phyloP scores from a whole-genome alignment of 225 moss, liverwort and hornwort species.

The Rhytidiadelphus loreus region DNA sequence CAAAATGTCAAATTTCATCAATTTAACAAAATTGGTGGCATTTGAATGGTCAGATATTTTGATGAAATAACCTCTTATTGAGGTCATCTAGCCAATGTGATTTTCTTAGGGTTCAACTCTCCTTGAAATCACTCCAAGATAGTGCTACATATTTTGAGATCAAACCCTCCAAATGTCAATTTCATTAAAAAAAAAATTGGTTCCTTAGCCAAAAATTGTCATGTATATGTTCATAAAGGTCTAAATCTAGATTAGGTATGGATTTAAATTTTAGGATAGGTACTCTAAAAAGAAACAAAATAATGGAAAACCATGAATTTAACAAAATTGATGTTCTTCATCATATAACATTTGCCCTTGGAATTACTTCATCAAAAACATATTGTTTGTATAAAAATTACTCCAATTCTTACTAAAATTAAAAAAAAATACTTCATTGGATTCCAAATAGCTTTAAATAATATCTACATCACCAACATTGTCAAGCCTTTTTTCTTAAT shows the following conservation, averaged over 20 bases:
- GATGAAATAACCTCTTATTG: not conserved
- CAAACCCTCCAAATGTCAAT: not conserved
- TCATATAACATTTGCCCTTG: not conserved
- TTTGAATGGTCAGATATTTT: not conserved
- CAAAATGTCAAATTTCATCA: not conserved
- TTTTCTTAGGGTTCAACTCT: not conserved
- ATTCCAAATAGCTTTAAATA: not conserved
- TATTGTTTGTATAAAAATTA: not conserved
- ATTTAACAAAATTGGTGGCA: not conserved
- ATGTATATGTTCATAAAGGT: not conserved
- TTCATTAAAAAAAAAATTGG: accelerated
- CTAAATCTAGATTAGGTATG: accelerated
- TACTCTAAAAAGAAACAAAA: accelerated
- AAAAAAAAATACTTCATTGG: not conserved
- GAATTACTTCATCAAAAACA: not conserved
- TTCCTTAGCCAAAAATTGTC: accelerated
- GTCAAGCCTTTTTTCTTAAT: accelerated
- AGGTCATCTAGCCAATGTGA: not conserved
- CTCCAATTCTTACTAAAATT: not conserved
- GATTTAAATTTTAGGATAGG: accelerated
- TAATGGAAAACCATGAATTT: not conserved
- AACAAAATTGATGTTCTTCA: not conserved
- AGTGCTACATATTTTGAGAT: not conserved
- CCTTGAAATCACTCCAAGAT: not conserved
- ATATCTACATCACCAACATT: not conserved